Evolutionary conservation across 805 yeast species (phyloP).

Genomic region (Isabelozyma rhagii): DNA sequence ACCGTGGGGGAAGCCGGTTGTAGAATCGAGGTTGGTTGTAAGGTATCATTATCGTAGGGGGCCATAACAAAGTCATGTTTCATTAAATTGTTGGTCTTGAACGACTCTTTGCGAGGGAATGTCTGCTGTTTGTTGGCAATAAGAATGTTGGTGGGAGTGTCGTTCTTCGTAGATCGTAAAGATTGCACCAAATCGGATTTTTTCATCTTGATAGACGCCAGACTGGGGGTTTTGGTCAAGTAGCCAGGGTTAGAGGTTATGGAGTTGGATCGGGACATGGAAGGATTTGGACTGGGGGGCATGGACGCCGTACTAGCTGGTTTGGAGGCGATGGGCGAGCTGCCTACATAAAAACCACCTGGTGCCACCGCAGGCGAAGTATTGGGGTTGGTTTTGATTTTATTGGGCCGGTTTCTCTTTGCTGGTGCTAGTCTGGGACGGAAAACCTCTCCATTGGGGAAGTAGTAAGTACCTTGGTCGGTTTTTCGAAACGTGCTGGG

Average conservation of each 20-base stretch:
- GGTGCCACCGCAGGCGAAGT: background rate
- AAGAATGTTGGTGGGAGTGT: constrained; percentile 24
- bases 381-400: constrained; percentile 4
- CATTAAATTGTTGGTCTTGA: background rate
- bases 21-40: background rate
- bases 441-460: constrained; percentile 56
- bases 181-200: constrained; percentile 18
- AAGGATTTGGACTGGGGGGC: constrained; percentile 4
- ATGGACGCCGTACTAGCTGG: constrained; percentile 3
- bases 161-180: constrained; percentile 18
- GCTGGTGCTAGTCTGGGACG: constrained; percentile 42
- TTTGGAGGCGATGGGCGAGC: constrained; percentile 1
- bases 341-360: background rate
- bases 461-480: constrained; percentile 29
- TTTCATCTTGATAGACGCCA: constrained; percentile 1
- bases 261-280: constrained; percentile 5
- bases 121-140: background rate
- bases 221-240: background rate
- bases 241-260: background rate
- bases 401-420: constrained; percentile 38
- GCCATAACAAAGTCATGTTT: background rate
- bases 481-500: constrained; percentile 7
- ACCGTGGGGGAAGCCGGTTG: background rate
- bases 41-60: background rate
- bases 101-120: background rate